Evolutionary conservation across 345 rosid species (phyloP), one percentile per base, ranked within the genome.

Genomic region (Pistacia vera): DNA sequence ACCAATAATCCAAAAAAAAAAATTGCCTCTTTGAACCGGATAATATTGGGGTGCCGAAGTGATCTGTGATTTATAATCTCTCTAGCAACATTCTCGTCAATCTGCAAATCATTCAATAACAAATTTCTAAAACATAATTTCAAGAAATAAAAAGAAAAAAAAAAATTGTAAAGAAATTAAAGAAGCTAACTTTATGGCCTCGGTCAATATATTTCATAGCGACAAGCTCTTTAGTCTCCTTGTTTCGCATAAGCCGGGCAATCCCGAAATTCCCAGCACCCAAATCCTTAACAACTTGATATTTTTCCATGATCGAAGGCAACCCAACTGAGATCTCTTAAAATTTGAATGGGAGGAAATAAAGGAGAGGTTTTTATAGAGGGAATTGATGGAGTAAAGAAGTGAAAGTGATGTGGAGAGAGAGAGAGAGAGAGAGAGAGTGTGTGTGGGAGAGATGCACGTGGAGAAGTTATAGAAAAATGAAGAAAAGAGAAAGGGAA

Each of bases 171-270:
- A 11, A 74, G 30, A 49, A 5, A 56, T 1, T 49, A 55, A 38
- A 4, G n/a, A 11, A 17, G 51, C 9, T 52, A 70, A 95, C 98
- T 97, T 88, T 94, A 72, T n/a, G 88, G 60, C 98, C 98, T 69
- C 98, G 84, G 80, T 94, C 96, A 76, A 92, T 94, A 85, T 89
- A 94, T 83, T 94, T 94, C 93, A 94, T 90, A 70, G 98, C 97
- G 65, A 94, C 93, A n/a, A 92, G 96, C 76, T 92, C 93, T 52
- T 86, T 85, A n/a, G 33, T 92, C 14, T 94, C 94, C 79, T 88
- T 94, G 78, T 92, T 89, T 77, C 86, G 81, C 71, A 94, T 28
- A 46, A 94, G 97, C 77, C 97, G 88, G 61, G 98, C 96, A 54
- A 94, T 93, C 22, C 97, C 97, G 58, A 94, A 92, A 83, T 94